Conservation (phyloP, 305 asterid genomes). For the Withania somnifera region DNA sequence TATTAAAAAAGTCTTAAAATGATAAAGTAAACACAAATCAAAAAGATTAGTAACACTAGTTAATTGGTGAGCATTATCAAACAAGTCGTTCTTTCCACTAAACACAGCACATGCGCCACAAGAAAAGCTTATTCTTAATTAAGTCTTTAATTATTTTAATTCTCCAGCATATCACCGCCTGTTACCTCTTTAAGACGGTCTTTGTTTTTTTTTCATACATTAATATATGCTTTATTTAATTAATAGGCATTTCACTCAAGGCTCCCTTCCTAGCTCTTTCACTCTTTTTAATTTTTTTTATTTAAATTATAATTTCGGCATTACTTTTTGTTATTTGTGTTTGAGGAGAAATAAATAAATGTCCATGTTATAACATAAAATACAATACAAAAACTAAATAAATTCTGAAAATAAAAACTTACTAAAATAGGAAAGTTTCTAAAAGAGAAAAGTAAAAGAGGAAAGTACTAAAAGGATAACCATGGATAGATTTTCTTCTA, state of each 20-base stretch:
- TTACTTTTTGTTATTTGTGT: not conserved
- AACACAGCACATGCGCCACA: not conserved
- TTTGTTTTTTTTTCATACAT: not conserved
- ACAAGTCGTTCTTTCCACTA: not conserved
- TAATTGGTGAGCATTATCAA: not conserved
- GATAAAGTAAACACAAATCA: no score
- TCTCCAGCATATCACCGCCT: not conserved
- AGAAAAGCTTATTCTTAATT: not conserved
- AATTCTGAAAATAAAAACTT: no score
- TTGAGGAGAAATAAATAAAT: not conserved
- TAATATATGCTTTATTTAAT: not conserved
- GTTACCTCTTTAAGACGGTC: not conserved
- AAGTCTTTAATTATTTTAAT: not conserved
- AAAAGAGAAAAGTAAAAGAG: no score
- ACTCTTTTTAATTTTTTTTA: not conserved
- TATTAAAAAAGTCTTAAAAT: no score
- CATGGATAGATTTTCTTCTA: no score
- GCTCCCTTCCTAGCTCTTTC: not conserved
- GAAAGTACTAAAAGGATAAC: no score
- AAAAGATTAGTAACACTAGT: not conserved
- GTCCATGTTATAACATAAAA: no score
- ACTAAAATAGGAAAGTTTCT: no score
- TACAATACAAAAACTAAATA: no score
- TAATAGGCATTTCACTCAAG: conserved; percentile 9
- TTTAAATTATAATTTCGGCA: not conserved